Base-by-base conservation (phyloP, 495 filamentous ascomycete species). In the Hypoxylon crocopeplum region DNA sequence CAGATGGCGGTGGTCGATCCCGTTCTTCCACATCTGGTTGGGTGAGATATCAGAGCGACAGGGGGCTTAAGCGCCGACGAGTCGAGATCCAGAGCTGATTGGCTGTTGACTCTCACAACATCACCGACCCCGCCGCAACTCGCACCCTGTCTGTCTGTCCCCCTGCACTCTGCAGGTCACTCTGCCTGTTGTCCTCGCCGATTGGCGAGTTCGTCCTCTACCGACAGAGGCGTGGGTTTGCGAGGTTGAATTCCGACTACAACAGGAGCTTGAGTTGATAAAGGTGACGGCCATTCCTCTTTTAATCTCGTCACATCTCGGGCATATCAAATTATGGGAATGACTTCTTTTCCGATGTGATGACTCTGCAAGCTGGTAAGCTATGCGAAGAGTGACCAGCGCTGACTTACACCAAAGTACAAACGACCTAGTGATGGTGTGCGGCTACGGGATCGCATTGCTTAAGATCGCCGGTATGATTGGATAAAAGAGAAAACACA, bases 111-210 rank as follows among this genome's bases (percentile, higher is more conserved):
- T 64, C 25, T 25, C 47, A 42, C 55, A 51, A 30, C 55, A 55
- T 59, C 55, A 59, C 49, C 49, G 22, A 59, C 61, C 55, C 61
- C 61, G 55, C 61, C 55, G 30, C 34, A 37, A 36, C 21, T 50
- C 4, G 30, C 57, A 44, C 61, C 61, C 46, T 64, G 55, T 33
- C 41, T 45, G n/a, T n/a, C n/a, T n/a, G n/a, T n/a, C n/a, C n/a
- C n/a, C n/a, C n/a, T n/a, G n/a, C n/a, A n/a, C 20, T 47, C 61
- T 64, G 61, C 61, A 64, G 54, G 55, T 59, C 55, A 59, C 60
- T 36, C 29, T 58, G 38, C 54, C 34, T 59, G 17, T 27, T 64
- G 47, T 15, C 16, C 10, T 38, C 61, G 20, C 61, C 61, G 61
- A 64, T 64, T 64, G 61, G 61, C 33, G 37, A 37, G 37, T 7